Percentiles rank a stretch among this genome's conserved stretches.
Evolutionary conservation across 1,139 yeast genomes (phyloP).

Genomic region (Saccharomyces pastorianus): DNA sequence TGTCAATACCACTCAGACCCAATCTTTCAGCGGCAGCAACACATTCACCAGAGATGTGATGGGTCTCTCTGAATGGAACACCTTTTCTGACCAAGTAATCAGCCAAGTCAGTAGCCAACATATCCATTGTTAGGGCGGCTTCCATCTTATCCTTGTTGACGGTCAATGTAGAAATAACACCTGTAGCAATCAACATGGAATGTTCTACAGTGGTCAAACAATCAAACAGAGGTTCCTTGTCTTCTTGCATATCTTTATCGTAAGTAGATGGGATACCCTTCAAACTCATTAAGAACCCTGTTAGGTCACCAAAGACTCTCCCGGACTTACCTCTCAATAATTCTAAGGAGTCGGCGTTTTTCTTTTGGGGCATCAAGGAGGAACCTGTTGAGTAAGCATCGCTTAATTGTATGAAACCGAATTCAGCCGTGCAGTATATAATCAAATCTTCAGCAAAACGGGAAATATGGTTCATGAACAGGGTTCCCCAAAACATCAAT

Average conservation of each 20-base stretch:
- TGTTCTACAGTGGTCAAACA: conserved; percentile 85
- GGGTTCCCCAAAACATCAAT: conserved; percentile 93
- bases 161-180: conserved; percentile 78
- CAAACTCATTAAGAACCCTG: conserved; percentile 92
- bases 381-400: conserved; percentile 99
- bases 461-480: conserved; percentile 91
- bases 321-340: conserved; percentile 94
- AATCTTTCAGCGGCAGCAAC: conserved; percentile 82
- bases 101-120: conserved; percentile 97
- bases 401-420: conserved; percentile 84
- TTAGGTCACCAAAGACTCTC: conserved; percentile 86
- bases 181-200: conserved; percentile 88
- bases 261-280: conserved; percentile 96
- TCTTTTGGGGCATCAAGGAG: conserved; percentile 97
- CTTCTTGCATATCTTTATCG: conserved; percentile 98
- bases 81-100: conserved; percentile 96
- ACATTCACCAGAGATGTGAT: conserved; percentile 96
- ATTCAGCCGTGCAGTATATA: conserved; percentile 93
- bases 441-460: conserved; percentile 91
- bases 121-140: conserved; percentile 90
- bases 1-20: conserved; percentile 69
- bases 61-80: conserved; percentile 98
- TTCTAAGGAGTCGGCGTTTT: conserved; percentile 94
- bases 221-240: conserved; percentile 94
- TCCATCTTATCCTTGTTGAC: conserved; percentile 72